phyloP scores from a whole-genome alignment of 352 stramenopile species.

The Phytophthora lateralis region DNA sequence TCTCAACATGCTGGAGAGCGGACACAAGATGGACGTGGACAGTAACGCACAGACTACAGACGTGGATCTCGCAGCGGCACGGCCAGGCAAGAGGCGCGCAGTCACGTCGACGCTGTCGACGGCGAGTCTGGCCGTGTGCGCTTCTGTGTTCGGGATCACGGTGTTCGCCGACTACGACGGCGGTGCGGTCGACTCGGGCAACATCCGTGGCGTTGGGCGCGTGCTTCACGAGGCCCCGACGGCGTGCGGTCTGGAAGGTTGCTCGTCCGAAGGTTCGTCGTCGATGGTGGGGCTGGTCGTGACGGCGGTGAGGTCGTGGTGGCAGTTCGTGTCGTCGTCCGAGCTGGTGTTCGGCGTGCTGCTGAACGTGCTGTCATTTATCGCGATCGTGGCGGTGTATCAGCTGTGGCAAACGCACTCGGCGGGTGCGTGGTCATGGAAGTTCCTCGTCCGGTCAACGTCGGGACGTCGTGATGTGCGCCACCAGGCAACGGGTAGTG shows the following conservation, averaged over 20 bases:
- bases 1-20: constrained; percentile 36
- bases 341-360: constrained; percentile 70
- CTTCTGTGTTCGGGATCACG: constrained; percentile 82
- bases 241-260: constrained; percentile 36
- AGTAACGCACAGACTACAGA: constrained; percentile 21
- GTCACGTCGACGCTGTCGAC: constrained; percentile 54
- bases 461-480: not conserved
- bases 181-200: constrained; percentile 32
- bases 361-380: constrained; percentile 75
- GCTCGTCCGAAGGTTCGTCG: constrained; percentile 23
- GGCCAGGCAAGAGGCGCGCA: constrained; percentile 44
- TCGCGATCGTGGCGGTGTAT: constrained; percentile 68
- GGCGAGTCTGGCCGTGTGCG: constrained; percentile 67
- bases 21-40: constrained; percentile 32
- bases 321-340: constrained; percentile 59
- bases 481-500: constrained; percentile 1
- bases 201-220: constrained; percentile 60
- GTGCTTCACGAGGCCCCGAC: constrained; percentile 68
- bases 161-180: constrained; percentile 66
- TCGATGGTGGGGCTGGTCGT: constrained; percentile 41
- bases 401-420: constrained; percentile 54
- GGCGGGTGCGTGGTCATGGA: constrained; percentile 14
- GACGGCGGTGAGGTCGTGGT: constrained; percentile 46
- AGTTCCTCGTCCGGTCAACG: constrained; percentile 2
- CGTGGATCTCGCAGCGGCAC: constrained; percentile 21